Evolutionary conservation across 108 stramenopile species (phyloP).

Genomic region (Mediolabrus comicus): DNA sequence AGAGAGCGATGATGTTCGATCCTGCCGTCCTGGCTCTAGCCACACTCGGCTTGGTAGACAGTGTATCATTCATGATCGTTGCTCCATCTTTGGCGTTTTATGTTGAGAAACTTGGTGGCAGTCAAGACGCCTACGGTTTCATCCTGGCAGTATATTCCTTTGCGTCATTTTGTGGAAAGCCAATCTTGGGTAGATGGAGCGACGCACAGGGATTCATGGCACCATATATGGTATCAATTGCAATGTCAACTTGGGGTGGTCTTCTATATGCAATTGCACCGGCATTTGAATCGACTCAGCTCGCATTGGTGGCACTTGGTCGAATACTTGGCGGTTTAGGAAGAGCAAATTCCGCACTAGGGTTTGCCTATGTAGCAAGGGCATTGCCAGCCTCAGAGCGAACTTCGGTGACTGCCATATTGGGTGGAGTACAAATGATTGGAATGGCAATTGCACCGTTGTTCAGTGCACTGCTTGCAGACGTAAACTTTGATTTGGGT

Average conservation of each 20-base stretch:
- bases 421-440: constrained; percentile 59
- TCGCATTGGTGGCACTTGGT: constrained; percentile 51
- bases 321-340: constrained; percentile 67
- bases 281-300: constrained; percentile 24
- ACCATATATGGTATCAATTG: constrained; percentile 53
- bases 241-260: constrained; percentile 51
- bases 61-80: constrained; percentile 75
- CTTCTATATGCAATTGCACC: constrained; percentile 60
- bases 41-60: constrained; percentile 55
- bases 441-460: constrained; percentile 73
- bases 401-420: constrained; percentile 46
- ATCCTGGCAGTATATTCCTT: constrained; percentile 58
- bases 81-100: constrained; percentile 79
- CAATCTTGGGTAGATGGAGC: constrained; percentile 65
- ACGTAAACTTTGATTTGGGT: constrained; percentile 34
- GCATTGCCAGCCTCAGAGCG: constrained; percentile 53
- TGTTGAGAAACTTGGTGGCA: constrained; percentile 59
- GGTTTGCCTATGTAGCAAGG: constrained; percentile 67
- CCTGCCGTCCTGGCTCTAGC: constrained; percentile 45
- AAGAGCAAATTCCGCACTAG: constrained; percentile 62
- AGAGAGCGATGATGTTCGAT: constrained; percentile 10
- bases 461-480: constrained; percentile 49
- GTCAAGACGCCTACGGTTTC: constrained; percentile 65
- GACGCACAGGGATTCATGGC: constrained; percentile 49
- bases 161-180: constrained; percentile 67